These are phyloP conservation scores for Metschnikowia similis DNA, from an alignment of 805 yeast species.

Conservation along the genomic window DNA sequence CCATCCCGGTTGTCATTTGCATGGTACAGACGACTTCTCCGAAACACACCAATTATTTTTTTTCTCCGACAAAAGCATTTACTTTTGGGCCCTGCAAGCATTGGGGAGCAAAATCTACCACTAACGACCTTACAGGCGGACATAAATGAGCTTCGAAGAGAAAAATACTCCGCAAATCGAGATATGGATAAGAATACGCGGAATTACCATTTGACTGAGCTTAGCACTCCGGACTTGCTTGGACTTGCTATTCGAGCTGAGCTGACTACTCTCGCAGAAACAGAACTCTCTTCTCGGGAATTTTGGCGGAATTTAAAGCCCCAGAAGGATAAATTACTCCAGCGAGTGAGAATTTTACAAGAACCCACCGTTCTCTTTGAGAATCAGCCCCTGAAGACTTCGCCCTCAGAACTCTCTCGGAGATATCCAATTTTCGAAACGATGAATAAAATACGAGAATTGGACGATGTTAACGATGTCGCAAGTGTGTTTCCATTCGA, in stretches of 20 bases:
- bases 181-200: conserved; percentile 14
- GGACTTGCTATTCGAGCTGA: conserved; percentile 20
- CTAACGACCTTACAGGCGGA: conserved; percentile 11
- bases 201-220: conserved; percentile 31
- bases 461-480: not conserved
- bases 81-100: conserved; percentile 24
- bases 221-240: conserved; percentile 27
- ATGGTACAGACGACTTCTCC: conserved; percentile 29
- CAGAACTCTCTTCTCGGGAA: not conserved
- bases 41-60: conserved; percentile 27
- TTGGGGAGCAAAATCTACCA: conserved; percentile 22
- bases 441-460: not conserved
- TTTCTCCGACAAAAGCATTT: conserved; percentile 25
- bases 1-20: conserved; percentile 18
- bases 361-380: not conserved
- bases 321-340: not conserved
- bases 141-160: conserved; percentile 10
- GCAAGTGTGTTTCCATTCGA: conserved; percentile 26
- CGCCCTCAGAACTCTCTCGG: not conserved
- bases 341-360: not conserved
- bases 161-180: conserved; percentile 2
- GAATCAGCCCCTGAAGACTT: not conserved
- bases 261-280: not conserved
- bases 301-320: not conserved
- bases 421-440: not conserved